Conservation (phyloP, 768 basidiomycete species). For the Leccinum olivaceopallidum region DNA sequence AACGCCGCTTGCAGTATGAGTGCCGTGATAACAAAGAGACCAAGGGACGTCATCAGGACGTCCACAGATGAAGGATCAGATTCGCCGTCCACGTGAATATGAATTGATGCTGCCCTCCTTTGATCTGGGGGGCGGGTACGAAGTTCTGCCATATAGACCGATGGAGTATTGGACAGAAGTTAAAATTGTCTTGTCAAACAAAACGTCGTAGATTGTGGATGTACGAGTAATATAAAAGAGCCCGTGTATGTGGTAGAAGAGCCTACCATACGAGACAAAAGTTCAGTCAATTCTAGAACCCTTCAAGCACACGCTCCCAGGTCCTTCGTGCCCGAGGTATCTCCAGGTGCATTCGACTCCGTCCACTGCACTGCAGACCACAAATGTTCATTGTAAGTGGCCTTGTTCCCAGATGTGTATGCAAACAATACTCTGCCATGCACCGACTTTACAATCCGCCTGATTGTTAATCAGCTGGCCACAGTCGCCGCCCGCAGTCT, state of each 20-base stretch:
- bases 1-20: conserved; percentile 76
- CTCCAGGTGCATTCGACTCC: conserved; percentile 21
- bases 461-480: conserved; percentile 24
- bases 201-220: no score
- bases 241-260: neutral
- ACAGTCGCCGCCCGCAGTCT: conserved; percentile 14
- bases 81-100: conserved; percentile 86
- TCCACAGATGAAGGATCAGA: conserved; percentile 75
- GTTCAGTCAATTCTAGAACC: no score
- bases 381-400: conserved; percentile 13
- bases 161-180: conserved; percentile 49
- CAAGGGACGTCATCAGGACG: conserved; percentile 72
- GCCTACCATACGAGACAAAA: neutral
- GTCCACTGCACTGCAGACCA: conserved; percentile 31
- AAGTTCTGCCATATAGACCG: conserved; percentile 83
- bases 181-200: no score
- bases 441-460: conserved; percentile 18
- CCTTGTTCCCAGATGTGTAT: conserved; percentile 19
- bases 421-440: conserved; percentile 19
- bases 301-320: conserved; percentile 21
- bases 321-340: conserved; percentile 25
- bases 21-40: conserved; percentile 70
- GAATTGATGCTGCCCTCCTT: conserved; percentile 85
- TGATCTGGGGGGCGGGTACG: conserved; percentile 76
- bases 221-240: neutral